phyloP scores from a whole-genome alignment of 192 early-diverging fungal genomes.

The Backusella westeae region DNA sequence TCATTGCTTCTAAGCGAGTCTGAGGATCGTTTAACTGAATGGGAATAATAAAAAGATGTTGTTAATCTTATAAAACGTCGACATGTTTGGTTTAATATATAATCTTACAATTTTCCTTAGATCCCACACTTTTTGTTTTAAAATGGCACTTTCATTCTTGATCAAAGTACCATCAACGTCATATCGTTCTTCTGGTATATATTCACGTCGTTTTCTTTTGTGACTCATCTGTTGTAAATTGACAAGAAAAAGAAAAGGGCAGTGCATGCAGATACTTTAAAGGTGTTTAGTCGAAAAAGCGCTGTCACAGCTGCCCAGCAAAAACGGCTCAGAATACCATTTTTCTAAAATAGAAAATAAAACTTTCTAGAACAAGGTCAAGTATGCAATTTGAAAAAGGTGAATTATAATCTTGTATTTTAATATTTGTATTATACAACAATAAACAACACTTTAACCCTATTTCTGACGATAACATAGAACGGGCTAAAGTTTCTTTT shows the following conservation, averaged over 20 bases:
- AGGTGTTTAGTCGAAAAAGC: background rate
- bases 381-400: too few species aligned
- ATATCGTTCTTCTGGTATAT: conserved; percentile 19
- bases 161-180: conserved; percentile 19
- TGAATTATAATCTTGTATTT: too few species aligned
- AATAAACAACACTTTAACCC: background rate
- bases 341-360: background rate
- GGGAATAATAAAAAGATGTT: background rate
- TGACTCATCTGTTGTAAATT: background rate
- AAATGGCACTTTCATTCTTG: conserved; percentile 3
- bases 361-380: too few species aligned
- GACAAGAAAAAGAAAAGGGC: background rate
- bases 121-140: conserved; percentile 23
- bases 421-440: too few species aligned
- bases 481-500: background rate
- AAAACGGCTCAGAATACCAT: background rate
- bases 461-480: background rate
- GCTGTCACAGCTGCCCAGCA: background rate
- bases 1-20: conserved; percentile 7
- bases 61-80: too few species aligned
- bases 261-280: background rate
- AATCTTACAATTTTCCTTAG: conserved; percentile 31
- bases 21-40: conserved; percentile 23
- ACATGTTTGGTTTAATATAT: background rate
- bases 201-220: background rate